These are phyloP conservation scores for Leishmania braziliensis DNA, from an alignment of 208 protist genomes.

Conservation along the genomic window DNA sequence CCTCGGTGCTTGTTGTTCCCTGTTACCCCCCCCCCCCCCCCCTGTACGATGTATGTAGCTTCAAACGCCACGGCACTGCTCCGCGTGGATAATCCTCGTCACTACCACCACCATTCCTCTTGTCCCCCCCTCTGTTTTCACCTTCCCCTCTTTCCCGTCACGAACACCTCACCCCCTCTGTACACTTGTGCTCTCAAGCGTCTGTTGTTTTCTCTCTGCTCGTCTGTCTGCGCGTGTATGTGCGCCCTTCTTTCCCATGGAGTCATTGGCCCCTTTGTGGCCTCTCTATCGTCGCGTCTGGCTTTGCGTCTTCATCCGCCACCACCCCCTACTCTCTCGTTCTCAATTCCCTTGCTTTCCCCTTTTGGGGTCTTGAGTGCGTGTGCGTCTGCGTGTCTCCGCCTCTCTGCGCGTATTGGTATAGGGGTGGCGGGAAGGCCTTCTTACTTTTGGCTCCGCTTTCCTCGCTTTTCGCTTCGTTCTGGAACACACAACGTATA, in stretches of 20 bases:
- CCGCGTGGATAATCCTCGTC: neutral
- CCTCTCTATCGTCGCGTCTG: neutral
- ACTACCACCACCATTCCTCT: neutral
- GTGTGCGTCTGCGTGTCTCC: neutral
- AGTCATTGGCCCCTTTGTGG: neutral
- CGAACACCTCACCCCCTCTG: neutral
- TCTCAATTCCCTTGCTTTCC: neutral
- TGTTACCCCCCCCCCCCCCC: neutral
- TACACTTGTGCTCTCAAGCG: neutral
- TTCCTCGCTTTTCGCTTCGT: constrained; percentile 2
- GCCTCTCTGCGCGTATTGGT: neutral
- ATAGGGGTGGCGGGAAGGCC: neutral
- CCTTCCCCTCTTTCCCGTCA: neutral
- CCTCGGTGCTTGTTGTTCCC: neutral
- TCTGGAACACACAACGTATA: constrained; percentile 6
- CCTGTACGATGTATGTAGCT: constrained; percentile 4
- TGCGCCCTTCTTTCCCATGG: neutral
- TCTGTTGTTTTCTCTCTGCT: neutral
- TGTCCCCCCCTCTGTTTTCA: neutral
- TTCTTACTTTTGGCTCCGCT: neutral
- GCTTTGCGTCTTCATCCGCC: neutral
- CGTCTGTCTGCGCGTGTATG: neutral
- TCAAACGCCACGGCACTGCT: neutral
- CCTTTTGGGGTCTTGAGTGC: neutral
- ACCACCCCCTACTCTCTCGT: neutral